phyloP scores from a whole-genome alignment of 805 yeast species.

The Schwanniomyces occidentalis region DNA sequence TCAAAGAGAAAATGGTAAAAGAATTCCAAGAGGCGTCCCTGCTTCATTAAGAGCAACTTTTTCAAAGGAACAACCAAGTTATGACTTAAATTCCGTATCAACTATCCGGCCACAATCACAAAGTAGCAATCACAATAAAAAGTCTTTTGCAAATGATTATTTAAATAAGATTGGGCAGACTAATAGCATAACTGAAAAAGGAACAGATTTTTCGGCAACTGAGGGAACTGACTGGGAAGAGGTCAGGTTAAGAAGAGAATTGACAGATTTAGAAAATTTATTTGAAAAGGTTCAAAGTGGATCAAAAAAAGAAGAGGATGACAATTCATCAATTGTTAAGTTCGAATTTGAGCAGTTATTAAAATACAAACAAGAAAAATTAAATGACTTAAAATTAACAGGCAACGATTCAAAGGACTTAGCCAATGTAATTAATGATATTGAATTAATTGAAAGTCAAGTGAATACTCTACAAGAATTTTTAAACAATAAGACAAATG shows the following conservation, averaged over 20 bases:
- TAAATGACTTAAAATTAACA: conserved; percentile 21
- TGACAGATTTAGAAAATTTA: conserved; percentile 70
- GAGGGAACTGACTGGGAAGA: conserved; percentile 93
- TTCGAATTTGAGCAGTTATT: conserved; percentile 81
- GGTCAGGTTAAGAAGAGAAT: conserved; percentile 75
- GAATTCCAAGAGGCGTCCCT: conserved; percentile 94
- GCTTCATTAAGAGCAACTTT: conserved; percentile 88
- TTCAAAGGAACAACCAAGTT: conserved; percentile 79
- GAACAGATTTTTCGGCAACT: conserved; percentile 71
- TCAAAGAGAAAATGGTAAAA: conserved; percentile 80
- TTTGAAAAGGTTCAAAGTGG: conserved; percentile 48
- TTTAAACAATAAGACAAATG: conserved; percentile 57
- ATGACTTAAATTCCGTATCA: conserved; percentile 48
- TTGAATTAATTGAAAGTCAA: conserved; percentile 74
- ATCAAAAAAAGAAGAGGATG: conserved; percentile 21
- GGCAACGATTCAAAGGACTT: conserved; percentile 33
- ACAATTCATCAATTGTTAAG: conserved; percentile 32
- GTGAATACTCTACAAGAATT: conserved; percentile 71
- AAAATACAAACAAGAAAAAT: conserved; percentile 69
- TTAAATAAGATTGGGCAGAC: conserved; percentile 56
- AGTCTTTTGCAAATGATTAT: conserved; percentile 55
- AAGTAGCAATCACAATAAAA: conserved; percentile 15
- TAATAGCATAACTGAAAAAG: conserved; percentile 36
- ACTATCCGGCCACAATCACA: conserved; percentile 26
- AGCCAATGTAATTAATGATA: conserved; percentile 57